These are phyloP conservation scores for Lactarius hengduanensis DNA, from an alignment of 768 basidiomycete genomes.

Conservation along the genomic window DNA sequence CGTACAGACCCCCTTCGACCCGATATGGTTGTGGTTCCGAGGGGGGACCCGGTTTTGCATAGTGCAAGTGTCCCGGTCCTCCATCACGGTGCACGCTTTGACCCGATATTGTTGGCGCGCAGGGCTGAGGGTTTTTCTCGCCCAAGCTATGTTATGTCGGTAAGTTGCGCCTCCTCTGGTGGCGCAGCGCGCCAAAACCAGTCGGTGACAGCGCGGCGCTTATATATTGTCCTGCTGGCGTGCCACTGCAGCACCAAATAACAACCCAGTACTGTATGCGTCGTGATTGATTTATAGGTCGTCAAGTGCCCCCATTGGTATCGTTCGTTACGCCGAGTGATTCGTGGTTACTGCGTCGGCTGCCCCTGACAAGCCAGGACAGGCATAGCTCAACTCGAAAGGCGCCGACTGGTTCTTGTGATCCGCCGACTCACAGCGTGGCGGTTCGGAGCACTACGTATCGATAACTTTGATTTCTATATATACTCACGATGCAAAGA, in stretches of 20 bases:
- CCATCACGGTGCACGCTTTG: neutral
- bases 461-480: too few species aligned
- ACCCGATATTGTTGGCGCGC: neutral
- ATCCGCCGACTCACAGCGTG: neutral
- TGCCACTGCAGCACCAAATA: neutral
- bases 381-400: neutral
- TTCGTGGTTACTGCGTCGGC: neutral
- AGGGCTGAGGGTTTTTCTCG: neutral
- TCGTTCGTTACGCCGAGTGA: neutral
- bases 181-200: neutral
- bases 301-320: neutral
- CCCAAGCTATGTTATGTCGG: neutral
- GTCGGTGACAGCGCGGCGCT: neutral
- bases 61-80: neutral
- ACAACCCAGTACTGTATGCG: neutral
- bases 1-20: too few species aligned
- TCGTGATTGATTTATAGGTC: neutral
- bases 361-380: neutral
- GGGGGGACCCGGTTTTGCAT: too few species aligned
- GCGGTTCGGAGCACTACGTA: too few species aligned
- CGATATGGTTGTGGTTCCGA: too few species aligned
- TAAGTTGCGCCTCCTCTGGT: neutral
- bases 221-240: neutral
- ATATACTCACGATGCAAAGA: too few species aligned
- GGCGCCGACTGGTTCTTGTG: neutral